phyloP scores from a whole-genome alignment of 192 early-diverging fungal genomes.

The Coemansia sp. region DNA sequence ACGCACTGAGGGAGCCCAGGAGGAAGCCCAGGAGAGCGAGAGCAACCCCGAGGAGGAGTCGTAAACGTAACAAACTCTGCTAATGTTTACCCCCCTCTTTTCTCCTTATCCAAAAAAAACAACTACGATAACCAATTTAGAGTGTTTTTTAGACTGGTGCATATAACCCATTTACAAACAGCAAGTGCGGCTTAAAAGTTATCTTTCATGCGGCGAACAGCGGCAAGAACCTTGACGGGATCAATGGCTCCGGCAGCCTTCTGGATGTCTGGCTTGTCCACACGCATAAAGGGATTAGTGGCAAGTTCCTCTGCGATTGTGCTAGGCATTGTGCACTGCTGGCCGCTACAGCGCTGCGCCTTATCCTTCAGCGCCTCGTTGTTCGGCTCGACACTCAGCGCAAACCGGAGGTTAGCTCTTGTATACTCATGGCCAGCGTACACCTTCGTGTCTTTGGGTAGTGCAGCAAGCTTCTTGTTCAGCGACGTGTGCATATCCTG shows the following conservation, averaged over 20 bases:
- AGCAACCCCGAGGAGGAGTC: neutral
- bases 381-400: conserved; percentile 72
- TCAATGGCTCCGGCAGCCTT: conserved; percentile 61
- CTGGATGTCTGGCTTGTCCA: conserved; percentile 65
- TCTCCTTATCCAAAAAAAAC: too few species aligned
- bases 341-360: conserved; percentile 60
- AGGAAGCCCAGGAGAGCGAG: neutral
- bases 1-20: conserved; percentile 17
- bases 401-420: conserved; percentile 71
- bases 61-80: neutral
- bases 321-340: conserved; percentile 74
- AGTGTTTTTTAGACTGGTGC: too few species aligned
- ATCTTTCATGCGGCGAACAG: conserved; percentile 82
- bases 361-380: conserved; percentile 72
- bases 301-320: conserved; percentile 86
- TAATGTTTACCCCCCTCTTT: too few species aligned
- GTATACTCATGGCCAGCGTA: conserved; percentile 98
- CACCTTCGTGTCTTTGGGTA: conserved; percentile 82
- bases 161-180: neutral
- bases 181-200: conserved; percentile 37
- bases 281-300: conserved; percentile 91
- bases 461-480: conserved; percentile 61
- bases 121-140: too few species aligned
- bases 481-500: conserved; percentile 84
- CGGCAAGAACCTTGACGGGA: conserved; percentile 76